Evolutionary conservation across 108 stramenopile species (phyloP), one percentile per base, ranked within the genome.

Genomic region (Discostella stelligeroides): DNA sequence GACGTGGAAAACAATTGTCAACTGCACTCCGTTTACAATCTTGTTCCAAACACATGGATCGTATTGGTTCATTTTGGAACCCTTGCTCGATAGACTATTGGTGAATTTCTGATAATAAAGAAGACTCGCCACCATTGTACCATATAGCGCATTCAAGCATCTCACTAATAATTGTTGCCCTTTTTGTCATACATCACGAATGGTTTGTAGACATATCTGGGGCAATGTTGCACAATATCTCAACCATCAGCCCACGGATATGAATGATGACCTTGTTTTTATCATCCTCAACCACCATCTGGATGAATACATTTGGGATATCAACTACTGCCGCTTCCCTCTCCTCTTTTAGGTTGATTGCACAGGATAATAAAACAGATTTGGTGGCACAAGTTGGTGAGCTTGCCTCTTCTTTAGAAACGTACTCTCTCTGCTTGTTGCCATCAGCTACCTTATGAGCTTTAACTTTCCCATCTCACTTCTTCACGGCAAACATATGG

Each of bases 271-370:
- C 55, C 12, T 23, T 4, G 4, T 69, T 29, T 41, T 59, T 62
- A 1, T 63, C 58, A 39, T 71, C 83, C 0, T 70, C 0, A 39
- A 74, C 48, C 14, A 77, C 38, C 1, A 82, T 70, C 25, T 84
- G 84, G 2, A 85, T 8, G 48, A 84, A 88, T 0, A 81, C 78
- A 21, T 62, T 66, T 0, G 80, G 81, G 12, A 88, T 46, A 28
- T 88, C 87, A 59, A 70, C 30, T 6, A 73, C 72, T 24, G 68
- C 75, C 0, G 82, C 78, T 28, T 85, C 78, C 15, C 85, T 48
- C 12, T 47, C 18, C 64, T 86, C 75, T 8, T 70, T 40, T 12
- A 82, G 79, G 51, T 83, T 79, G 40, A 83, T 83, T 7, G 66
- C 47, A 11, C 63, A 49, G 15, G 79, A 66, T 23, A 76, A 23